These are phyloP conservation scores for Fragaria iinumae DNA, from an alignment of 306 rosid species.

Conservation along the genomic window DNA sequence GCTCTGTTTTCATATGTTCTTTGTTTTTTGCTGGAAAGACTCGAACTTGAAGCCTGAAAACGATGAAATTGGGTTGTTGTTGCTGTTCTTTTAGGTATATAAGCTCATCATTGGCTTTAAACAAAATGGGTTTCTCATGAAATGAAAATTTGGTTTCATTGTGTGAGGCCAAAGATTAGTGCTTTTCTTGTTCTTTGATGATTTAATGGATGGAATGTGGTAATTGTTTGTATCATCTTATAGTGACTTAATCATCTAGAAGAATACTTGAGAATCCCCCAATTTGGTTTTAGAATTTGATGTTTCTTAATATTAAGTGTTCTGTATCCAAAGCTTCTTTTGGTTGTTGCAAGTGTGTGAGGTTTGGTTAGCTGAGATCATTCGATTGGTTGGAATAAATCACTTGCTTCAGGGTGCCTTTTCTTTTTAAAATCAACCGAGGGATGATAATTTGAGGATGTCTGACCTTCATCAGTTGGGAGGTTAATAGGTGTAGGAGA, in stretches of 20 bases:
- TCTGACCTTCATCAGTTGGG: background rate
- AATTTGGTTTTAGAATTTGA: background rate
- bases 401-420: background rate
- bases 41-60: slow-evolving; percentile 4
- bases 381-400: background rate
- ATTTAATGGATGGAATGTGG: background rate
- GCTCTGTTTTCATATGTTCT: slow-evolving; percentile 21
- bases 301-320: background rate
- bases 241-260: background rate
- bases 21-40: slow-evolving; percentile 5
- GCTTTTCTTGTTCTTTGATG: background rate
- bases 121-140: slow-evolving; percentile 6
- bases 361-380: background rate
- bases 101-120: slow-evolving; percentile 6
- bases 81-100: background rate
- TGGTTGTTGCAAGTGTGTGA: background rate
- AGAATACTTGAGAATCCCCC: background rate
- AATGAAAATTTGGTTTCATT: background rate
- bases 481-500: background rate
- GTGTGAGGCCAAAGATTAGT: background rate
- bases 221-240: background rate
- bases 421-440: background rate
- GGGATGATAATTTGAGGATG: background rate
- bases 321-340: background rate
- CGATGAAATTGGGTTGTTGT: background rate